Evolutionary conservation across 345 rosid genomes (phyloP).

Genomic region (Carallia pectinifolia): DNA sequence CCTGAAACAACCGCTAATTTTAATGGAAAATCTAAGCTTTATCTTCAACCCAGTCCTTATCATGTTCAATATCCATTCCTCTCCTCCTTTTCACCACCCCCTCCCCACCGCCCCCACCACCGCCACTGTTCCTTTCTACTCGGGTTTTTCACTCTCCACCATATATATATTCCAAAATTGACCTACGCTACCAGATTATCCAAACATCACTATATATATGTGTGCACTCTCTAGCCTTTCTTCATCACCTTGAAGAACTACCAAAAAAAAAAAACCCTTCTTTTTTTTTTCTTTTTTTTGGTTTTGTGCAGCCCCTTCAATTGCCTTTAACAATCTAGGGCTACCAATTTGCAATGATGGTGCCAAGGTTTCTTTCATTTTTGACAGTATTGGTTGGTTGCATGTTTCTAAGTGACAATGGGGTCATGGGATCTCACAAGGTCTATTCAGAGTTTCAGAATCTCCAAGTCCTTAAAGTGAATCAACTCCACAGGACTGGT

Average conservation of each 20-base stretch:
- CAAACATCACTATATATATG: neutral
- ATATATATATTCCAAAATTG: neutral
- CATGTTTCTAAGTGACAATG: conserved; percentile 16
- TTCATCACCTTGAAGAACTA: neutral
- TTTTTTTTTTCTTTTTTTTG: no score
- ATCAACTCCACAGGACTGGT: conserved; percentile 49
- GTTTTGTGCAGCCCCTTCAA: no score
- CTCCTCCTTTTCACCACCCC: neutral
- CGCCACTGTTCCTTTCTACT: neutral
- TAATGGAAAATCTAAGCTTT: neutral
- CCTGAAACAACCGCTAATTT: neutral
- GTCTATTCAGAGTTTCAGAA: conserved; percentile 45
- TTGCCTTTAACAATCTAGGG: no score
- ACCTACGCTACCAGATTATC: neutral
- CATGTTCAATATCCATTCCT: neutral
- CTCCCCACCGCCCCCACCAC: neutral
- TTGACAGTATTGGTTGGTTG: neutral
- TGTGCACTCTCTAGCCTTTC: neutral
- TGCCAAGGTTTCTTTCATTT: neutral
- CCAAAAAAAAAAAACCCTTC: neutral
- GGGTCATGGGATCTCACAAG: conserved; percentile 51
- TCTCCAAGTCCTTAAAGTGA: conserved; percentile 25
- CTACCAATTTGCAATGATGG: neutral
- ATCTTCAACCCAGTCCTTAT: neutral
- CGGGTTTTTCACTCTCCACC: neutral